Evolutionary conservation across 2,329 filamentous ascomycete genomes (phyloP), one percentile per base, ranked within the genome.

Genomic region (Phaeoacremonium minimum): DNA sequence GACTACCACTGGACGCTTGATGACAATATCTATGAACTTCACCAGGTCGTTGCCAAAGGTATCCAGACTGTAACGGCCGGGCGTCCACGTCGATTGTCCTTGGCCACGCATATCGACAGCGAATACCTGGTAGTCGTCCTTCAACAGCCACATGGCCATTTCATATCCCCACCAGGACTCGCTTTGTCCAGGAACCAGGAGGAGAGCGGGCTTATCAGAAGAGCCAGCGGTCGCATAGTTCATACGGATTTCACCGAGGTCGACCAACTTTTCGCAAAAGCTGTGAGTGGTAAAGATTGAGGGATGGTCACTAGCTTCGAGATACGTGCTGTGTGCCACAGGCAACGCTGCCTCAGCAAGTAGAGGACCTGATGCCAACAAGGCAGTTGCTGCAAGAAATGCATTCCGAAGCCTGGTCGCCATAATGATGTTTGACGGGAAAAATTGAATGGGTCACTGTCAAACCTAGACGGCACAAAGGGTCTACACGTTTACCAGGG

Each of bases 81-180:
- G 44, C 6, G 44, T 44, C 44, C 44, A 46, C 5, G 44, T 45
- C 15, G 42, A 42, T 6, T 40, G 31, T 14, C 44, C 44, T 26
- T 46, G 44, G 6, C 44, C 44, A 11, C 44, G 44, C 12, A 46
- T 31, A 35, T 46, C 44, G 16, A 46, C 44, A 16, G 44, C 44
- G 16, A 32, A 46, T 30, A 46, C 42, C 30, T 46, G 42, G 33
- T 46, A 46, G n/a, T 35, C 31, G 18, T 33, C 37, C 8, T 36
- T 20, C 14, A 46, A 36, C 7, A 46, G 42, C 13, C 20, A 33
- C 42, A 46, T 46, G 14, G 33, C 36, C 2, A 22, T 26, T 18
- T 44, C 42, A 19, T 46, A 46, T 4, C 39, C 33, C 44, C 44
- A 46, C 44, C 44, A 46, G 4, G 42, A 44, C 19, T 46, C 42